These are phyloP conservation scores for Eimeria zaria DNA, from an alignment of 169 alveolate genomes.

Conservation along the genomic window DNA sequence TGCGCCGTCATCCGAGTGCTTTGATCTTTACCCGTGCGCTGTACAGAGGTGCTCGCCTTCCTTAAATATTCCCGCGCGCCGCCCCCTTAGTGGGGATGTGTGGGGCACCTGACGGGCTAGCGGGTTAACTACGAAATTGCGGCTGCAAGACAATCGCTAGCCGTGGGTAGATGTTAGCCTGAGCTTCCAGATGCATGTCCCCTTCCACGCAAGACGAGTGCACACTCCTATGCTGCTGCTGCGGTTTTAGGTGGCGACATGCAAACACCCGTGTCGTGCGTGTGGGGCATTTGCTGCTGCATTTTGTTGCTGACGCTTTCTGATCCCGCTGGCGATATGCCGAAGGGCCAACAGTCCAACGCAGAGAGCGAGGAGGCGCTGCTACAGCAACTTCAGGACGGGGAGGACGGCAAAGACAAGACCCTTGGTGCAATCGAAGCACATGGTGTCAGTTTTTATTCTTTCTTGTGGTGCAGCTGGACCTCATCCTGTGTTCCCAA, in stretches of 20 bases:
- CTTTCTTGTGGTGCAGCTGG: neutral
- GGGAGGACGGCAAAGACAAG: conserved; percentile 82
- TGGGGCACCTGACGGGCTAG: neutral
- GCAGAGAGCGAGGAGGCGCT: conserved; percentile 82
- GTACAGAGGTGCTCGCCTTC: neutral
- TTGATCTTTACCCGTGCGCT: neutral
- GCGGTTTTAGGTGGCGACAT: conserved; percentile 80
- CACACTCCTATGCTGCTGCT: neutral
- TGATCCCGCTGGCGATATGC: conserved; percentile 27
- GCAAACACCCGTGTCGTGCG: conserved; percentile 83
- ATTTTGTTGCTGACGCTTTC: conserved; percentile 75
- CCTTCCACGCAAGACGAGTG: neutral
- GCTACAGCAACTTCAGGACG: conserved; percentile 79
- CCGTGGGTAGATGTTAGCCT: neutral
- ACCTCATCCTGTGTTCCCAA: neutral
- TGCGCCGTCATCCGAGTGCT: neutral
- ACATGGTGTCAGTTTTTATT: conserved; percentile 19
- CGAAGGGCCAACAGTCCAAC: conserved; percentile 56
- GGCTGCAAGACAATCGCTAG: neutral
- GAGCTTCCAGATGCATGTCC: neutral
- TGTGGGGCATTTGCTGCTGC: conserved; percentile 85
- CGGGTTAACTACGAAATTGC: neutral
- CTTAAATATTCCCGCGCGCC: neutral
- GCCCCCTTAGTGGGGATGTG: neutral
- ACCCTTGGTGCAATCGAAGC: conserved; percentile 61